Evolutionary conservation across 1,284 basidiomycete genomes (phyloP), one percentile per base, ranked within the genome.

Genomic region (Somion occarium): DNA sequence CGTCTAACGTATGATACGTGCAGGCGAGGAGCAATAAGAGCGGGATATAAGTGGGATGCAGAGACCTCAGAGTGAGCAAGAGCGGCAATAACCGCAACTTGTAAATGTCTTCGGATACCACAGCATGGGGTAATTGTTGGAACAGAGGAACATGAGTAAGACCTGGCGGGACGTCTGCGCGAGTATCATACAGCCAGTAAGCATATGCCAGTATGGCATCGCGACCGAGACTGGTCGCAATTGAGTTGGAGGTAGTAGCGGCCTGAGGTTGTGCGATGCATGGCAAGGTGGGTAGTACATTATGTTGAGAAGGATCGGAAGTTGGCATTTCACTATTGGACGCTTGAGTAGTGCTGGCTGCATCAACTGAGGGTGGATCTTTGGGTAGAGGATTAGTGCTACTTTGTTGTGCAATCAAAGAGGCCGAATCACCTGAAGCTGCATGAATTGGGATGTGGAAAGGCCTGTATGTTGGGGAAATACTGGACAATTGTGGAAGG

Each of bases 1-100:
- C 58, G 1, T 59, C 59, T 15, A 65, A 55, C 1, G 58, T 58
- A 49, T 61, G 50, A 46, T 63, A 58, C 3, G 60, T 60, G 56
- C 63, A 66, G 3, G 63, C 57, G n/a, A 66, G 56, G 13, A 66
- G 54, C 2, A 66, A 58, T 11, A 64, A 46, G n/a, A 61, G 48
- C 5, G 63, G 56, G 3, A 61, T 41, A 45, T 66, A 57, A n/a
- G 49, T 38, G 0, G 59, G 61, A 45, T 63, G 59, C 1, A 59
- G 24, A 5, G 57, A 55, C 7, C 56, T 56, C 7, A 66, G 49
- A 3, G 56, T 52, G 12, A 50, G 46, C 26, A 66, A 58, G 26
- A 66, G 57, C 1, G 64, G 64, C 0, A 66, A 42, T 2, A 66
- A 57, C 15, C 55, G 60, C 5, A 54, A 25, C 18, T 50, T 54